Evolutionary conservation across 768 basidiomycete genomes (phyloP).

Genomic region (Pleurotus giganteus): DNA sequence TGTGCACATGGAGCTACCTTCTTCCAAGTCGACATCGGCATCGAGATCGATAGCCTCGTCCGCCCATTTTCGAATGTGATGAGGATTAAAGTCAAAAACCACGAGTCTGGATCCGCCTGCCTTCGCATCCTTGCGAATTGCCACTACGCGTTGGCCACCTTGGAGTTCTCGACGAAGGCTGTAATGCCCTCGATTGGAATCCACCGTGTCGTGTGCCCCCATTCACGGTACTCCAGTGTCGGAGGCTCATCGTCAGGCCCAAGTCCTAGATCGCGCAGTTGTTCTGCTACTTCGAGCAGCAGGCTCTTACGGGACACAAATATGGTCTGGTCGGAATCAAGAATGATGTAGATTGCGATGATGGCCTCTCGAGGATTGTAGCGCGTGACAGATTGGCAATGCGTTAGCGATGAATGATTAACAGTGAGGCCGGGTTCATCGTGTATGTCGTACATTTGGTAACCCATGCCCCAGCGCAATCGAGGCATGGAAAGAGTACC

Average conservation of each 20-base stretch:
- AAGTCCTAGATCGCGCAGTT: background rate
- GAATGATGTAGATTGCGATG: background rate
- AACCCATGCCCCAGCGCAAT: background rate
- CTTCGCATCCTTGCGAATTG: background rate
- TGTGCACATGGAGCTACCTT: background rate
- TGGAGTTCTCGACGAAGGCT: background rate
- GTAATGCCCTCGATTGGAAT: background rate
- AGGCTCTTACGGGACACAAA: background rate
- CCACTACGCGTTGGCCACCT: background rate
- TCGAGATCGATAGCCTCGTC: background rate
- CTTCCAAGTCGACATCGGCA: background rate
- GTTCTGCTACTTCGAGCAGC: background rate
- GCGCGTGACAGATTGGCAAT: background rate
- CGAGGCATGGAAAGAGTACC: background rate
- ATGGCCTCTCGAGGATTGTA: background rate
- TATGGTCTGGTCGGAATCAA: background rate
- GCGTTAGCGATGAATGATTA: background rate
- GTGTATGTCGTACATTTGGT: background rate
- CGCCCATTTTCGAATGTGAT: background rate
- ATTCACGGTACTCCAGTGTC: background rate
- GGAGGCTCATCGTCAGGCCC: too few relatives aligned
- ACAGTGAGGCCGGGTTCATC: background rate
- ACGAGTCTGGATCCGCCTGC: background rate
- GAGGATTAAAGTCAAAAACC: background rate
- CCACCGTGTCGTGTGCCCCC: background rate